Evolutionary conservation across 2,329 filamentous ascomycete species (phyloP).

Genomic region (Colletotrichum sidae): DNA sequence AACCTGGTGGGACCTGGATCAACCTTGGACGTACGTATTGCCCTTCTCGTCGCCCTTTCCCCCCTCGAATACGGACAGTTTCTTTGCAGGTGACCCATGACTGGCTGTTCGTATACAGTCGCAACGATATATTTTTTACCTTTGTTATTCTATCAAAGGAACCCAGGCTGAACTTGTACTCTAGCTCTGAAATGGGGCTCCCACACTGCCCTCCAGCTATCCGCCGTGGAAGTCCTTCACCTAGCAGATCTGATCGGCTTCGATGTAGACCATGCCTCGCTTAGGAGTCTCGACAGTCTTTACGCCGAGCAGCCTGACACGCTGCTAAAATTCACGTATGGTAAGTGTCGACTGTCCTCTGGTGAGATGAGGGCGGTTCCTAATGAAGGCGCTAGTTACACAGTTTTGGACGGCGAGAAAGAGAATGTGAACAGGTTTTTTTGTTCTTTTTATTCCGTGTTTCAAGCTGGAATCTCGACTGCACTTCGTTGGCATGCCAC

Average conservation of each 20-base stretch:
- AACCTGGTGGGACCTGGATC: background rate
- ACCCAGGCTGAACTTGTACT: background rate
- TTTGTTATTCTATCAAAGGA: background rate
- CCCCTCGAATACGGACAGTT: no score
- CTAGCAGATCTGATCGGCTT: background rate
- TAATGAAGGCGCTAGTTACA: background rate
- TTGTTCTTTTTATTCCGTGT: background rate
- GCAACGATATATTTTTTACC: no score
- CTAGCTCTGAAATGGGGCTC: background rate
- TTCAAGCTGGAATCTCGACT: no score
- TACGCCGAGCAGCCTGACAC: background rate
- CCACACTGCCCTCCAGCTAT: background rate
- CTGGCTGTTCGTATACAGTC: no score
- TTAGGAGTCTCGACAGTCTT: background rate
- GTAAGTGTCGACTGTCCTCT: background rate
- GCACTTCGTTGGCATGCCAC: no score
- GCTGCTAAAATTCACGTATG: background rate
- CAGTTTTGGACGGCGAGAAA: background rate
- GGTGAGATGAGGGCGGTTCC: background rate
- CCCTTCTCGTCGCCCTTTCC: no score
- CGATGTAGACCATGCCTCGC: background rate
- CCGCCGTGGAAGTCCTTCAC: background rate
- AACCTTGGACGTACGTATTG: background rate
- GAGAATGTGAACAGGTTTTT: background rate
- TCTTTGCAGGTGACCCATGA: no score